Conservation (phyloP, 352 stramenopile genomes). For the Pythium myriotylum region DNA sequence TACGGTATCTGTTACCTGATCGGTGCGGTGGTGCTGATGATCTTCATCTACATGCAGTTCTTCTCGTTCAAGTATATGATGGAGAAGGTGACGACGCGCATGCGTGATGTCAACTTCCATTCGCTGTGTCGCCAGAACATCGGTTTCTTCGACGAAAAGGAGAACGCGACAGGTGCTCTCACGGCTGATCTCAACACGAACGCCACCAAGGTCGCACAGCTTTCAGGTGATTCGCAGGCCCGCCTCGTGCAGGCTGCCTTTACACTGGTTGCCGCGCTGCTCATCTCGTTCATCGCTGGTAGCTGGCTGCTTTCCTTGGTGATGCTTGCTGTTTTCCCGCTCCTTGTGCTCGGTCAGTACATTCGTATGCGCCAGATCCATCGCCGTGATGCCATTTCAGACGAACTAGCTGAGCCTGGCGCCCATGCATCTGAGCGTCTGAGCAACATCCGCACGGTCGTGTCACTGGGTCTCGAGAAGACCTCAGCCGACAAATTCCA, state of each 20-base stretch:
- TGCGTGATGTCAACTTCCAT: constrained; percentile 53
- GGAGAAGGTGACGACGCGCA: constrained; percentile 50
- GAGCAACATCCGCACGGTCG: constrained; percentile 45
- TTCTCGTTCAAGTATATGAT: constrained; percentile 54
- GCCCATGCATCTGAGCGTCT: constrained; percentile 41
- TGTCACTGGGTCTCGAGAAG: constrained; percentile 38
- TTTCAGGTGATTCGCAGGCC: constrained; percentile 48
- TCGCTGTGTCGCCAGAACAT: constrained; percentile 53
- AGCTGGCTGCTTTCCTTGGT: constrained; percentile 65
- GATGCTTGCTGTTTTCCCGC: constrained; percentile 56
- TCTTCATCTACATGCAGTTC: constrained; percentile 29
- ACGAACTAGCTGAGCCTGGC: constrained; percentile 31
- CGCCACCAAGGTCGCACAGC: constrained; percentile 43
- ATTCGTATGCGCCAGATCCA: constrained; percentile 26
- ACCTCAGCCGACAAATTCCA: constrained; percentile 16
- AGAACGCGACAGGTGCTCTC: constrained; percentile 38
- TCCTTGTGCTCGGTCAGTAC: constrained; percentile 46
- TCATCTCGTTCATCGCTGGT: constrained; percentile 54
- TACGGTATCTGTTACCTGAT: constrained; percentile 45
- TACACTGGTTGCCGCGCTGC: no score
- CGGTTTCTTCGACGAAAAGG: constrained; percentile 45
- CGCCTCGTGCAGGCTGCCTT: constrained; percentile 48
- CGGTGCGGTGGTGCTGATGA: constrained; percentile 33
- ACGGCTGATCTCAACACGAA: constrained; percentile 51
- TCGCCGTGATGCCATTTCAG: constrained; percentile 20